Evolutionary conservation across 2,329 filamentous ascomycete species (phyloP), one percentile per base, ranked within the genome.

Genomic region (Colletotrichum tropicale): DNA sequence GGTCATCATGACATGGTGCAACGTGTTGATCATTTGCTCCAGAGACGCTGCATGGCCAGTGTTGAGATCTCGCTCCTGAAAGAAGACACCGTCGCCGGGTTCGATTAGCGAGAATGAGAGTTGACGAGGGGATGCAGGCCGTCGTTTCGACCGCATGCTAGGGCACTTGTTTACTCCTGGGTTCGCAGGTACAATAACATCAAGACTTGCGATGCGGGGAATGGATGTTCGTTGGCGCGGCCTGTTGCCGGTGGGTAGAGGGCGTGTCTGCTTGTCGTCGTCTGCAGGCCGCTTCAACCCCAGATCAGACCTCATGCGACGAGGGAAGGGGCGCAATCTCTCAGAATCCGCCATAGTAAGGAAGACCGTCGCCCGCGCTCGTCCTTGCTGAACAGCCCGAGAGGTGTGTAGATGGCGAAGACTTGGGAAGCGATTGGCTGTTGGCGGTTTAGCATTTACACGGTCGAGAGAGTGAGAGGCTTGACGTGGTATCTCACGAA

Each of bases 1-100:
- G 26, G 82, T 82, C 84, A 89, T 87, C 78, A 88, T 81, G 10
- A 78, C 80, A 7, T 84, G 83, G 58, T 86, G 84, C n/a, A 89
- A 80, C 1, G 84, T 79, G 74, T 89, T 87, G 18, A 85, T 82
- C 81, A 89, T 85, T 78, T 87, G 86, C 55, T 86, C 80, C 43
- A 88, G 68, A 9, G 83, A 86, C 8, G 87, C 87, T n/a, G 83
- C 86, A 66, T 86, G 83, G 81, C 84, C 85, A 4, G 80, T 75
- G 24, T 80, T 75, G 24, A 78, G 66, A 18, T 83, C 80, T 28
- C 66, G 65, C 21, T 75, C 48, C 64, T 60, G 72, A 12, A 60
- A 77, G 32, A 56, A 60, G 32, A 68, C 18, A 30, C 18, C 38
- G 24, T 66, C 70, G 15, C 21, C 13, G 12, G 30, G 36, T 16